Conservation (phyloP, 1,284 basidiomycete genomes). For the Moesziomyces sp. region DNA sequence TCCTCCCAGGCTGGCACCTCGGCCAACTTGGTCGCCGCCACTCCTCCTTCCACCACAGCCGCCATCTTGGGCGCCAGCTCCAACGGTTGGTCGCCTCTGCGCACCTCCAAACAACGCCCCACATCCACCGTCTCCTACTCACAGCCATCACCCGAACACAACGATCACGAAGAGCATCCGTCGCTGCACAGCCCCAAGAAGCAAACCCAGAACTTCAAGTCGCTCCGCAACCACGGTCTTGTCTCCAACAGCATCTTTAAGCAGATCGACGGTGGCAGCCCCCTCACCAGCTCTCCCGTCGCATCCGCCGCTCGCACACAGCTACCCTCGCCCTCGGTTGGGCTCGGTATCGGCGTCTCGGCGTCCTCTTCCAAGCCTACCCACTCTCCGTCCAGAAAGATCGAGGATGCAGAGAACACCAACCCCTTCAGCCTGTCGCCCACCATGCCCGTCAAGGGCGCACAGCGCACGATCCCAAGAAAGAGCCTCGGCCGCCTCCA, state of each 20-base stretch:
- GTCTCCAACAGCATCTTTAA: slow-evolving; percentile 64
- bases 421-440: slow-evolving; percentile 31
- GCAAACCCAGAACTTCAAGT: slow-evolving; percentile 47
- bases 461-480: slow-evolving; percentile 36
- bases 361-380: slow-evolving; percentile 2
- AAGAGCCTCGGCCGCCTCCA: slow-evolving; percentile 54
- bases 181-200: slow-evolving; percentile 45
- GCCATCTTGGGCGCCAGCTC: slow-evolving; percentile 59
- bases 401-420: slow-evolving; percentile 35
- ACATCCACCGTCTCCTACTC: slow-evolving; percentile 27
- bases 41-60: slow-evolving; percentile 49
- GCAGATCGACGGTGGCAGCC: slow-evolving; percentile 32
- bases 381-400: slow-evolving; percentile 4
- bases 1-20: slow-evolving; percentile 8
- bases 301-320: slow-evolving; percentile 16
- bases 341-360: slow-evolving; percentile 56
- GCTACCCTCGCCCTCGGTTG: slow-evolving; percentile 34
- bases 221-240: slow-evolving; percentile 54
- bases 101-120: slow-evolving; percentile 25
- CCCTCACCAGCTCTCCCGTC: slow-evolving; percentile 20
- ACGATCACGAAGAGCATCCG: slow-evolving; percentile 33
- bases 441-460: slow-evolving; percentile 11
- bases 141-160: slow-evolving; percentile 27
- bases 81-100: slow-evolving; percentile 57
- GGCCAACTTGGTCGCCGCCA: slow-evolving; percentile 10